These are phyloP conservation scores for Silybum marianum DNA, from an alignment of 129 eudicot genomes.

Conservation along the genomic window DNA sequence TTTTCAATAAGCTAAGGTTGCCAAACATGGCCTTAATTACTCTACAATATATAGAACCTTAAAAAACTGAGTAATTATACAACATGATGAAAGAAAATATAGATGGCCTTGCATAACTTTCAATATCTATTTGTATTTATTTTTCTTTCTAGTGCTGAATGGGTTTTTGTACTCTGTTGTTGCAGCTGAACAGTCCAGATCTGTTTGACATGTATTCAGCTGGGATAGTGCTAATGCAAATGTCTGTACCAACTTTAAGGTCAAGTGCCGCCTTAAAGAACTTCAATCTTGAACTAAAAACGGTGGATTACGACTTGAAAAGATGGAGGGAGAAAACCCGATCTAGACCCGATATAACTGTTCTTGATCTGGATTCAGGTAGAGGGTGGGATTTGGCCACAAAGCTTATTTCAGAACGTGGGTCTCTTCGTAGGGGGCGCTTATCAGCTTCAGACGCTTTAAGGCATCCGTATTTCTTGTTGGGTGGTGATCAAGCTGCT, in stretches of 20 bases:
- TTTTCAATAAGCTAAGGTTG: no score
- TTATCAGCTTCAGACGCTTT: slow-evolving; percentile 93
- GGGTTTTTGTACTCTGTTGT: background rate
- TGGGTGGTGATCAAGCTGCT: slow-evolving; percentile 98
- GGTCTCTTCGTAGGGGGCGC: slow-evolving; percentile 69
- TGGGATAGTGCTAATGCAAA: slow-evolving; percentile 91
- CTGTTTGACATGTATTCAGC: slow-evolving; percentile 96
- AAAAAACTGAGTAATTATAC: no score
- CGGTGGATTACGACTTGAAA: slow-evolving; percentile 76
- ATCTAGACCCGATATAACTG: slow-evolving; percentile 69
- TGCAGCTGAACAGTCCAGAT: slow-evolving; percentile 95
- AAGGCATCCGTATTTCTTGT: slow-evolving; percentile 95
- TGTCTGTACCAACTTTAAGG: slow-evolving; percentile 84
- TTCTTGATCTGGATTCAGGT: slow-evolving; percentile 89
- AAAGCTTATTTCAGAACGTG: slow-evolving; percentile 88
- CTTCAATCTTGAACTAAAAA: slow-evolving; percentile 74
- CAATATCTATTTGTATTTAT: no score
- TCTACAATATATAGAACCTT: background rate
- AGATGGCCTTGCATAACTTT: no score
- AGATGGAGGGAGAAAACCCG: slow-evolving; percentile 88
- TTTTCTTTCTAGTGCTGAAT: background rate
- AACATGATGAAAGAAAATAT: background rate
- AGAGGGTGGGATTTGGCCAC: slow-evolving; percentile 98
- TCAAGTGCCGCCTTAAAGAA: slow-evolving; percentile 85
- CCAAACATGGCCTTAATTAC: background rate